phyloP scores from a whole-genome alignment of 352 stramenopile species.

The Phytophthora boehmeriae region DNA sequence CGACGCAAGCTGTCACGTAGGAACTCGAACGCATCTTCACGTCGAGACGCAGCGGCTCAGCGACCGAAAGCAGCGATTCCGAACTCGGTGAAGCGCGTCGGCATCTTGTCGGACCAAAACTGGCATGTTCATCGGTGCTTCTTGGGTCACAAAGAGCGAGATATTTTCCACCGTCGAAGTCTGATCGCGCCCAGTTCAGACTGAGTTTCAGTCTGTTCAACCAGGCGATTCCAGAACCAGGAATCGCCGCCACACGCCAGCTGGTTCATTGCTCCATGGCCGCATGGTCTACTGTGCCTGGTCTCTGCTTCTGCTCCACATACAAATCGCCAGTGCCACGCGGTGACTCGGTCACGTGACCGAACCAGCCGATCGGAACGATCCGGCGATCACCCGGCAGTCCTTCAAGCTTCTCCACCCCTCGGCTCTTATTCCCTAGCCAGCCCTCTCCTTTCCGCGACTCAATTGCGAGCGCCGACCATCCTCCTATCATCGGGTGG shows the following conservation, averaged over 20 bases:
- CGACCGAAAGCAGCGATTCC: too few species aligned
- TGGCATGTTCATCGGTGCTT: not conserved
- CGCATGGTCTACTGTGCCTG: not conserved
- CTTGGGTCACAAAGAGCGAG: not conserved
- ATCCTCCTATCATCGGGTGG: not conserved
- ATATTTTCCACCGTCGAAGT: not conserved
- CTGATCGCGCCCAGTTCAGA: not conserved
- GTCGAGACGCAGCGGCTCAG: too few species aligned
- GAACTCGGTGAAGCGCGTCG: not conserved
- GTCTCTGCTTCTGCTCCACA: not conserved
- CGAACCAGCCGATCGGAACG: too few species aligned
- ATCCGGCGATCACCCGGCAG: too few species aligned
- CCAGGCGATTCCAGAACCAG: not conserved
- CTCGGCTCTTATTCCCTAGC: not conserved
- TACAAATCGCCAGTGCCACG: not conserved
- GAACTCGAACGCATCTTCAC: slow-evolving; percentile 6
- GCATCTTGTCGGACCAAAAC: too few species aligned
- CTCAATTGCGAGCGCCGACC: not conserved
- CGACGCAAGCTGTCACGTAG: slow-evolving; percentile 31
- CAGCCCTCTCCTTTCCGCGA: not conserved
- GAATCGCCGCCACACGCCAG: not conserved
- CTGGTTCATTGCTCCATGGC: not conserved
- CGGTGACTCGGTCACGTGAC: not conserved
- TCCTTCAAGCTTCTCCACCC: not conserved
- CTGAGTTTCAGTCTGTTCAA: not conserved